Conservation (phyloP, 2,329 filamentous ascomycete genomes). For the Teratosphaeria epicoccoides region DNA sequence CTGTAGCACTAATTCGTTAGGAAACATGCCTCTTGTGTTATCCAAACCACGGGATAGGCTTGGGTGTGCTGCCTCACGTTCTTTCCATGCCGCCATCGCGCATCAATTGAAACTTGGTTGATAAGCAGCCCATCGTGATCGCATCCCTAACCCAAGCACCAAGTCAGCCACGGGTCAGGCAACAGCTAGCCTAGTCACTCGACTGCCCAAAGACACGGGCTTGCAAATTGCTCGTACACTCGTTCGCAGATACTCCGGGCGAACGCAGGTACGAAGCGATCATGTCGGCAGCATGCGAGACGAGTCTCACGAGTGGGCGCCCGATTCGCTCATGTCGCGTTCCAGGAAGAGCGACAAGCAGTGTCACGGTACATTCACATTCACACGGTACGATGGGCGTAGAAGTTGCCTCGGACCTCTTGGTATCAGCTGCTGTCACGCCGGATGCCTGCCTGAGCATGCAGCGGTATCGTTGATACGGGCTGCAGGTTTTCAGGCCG, state of each 20-base stretch:
- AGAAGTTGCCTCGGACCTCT: neutral
- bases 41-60: neutral
- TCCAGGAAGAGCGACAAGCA: neutral
- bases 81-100: neutral
- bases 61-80: slow-evolving; percentile 1
- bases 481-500: neutral
- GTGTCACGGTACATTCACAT: neutral
- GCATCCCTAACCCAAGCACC: neutral
- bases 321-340: neutral
- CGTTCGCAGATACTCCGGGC: neutral
- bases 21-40: neutral
- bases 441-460: neutral
- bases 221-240: neutral
- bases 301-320: neutral
- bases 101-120: neutral
- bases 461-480: neutral
- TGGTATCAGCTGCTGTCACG: neutral
- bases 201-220: neutral
- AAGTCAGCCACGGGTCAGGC: neutral
- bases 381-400: neutral
- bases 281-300: neutral
- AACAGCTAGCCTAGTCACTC: neutral
- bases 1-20: neutral
- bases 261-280: neutral
- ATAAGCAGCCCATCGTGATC: neutral